Base-by-base conservation (phyloP, 371 early-diverging fungal species). In the Blakeslea trispora region DNA sequence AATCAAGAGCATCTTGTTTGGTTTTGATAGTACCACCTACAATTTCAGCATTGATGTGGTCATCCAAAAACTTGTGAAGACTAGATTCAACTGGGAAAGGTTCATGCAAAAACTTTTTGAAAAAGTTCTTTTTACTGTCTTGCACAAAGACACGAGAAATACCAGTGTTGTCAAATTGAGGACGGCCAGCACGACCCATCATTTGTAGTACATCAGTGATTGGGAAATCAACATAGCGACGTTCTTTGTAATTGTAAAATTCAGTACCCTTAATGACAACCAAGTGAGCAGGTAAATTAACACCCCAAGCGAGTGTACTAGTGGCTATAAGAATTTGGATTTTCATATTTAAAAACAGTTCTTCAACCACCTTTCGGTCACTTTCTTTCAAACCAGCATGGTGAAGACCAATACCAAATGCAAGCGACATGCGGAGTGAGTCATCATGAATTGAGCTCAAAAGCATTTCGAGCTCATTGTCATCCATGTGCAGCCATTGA, bases 191-290 rank as follows among this genome's bases (percentile, higher is more conserved):
- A 63, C 99, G 91, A 23, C 99, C 99, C 88, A 98, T 95, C 96
- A 99, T 99, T 68, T 99, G 99, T 50, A 98, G 74, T 4, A 98
- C 90, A 67, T 97, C 96, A 5, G 97, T 95, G 50, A 96, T 91
- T 0, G 95, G 97, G 62, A 90, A 93, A 66, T 97, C 97, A 4
- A 93, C 92, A 64, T 95, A 96, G 0, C 94, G 88, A 14, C 86
- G 81, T 39, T 82, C 74, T 64, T 91, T 91, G 60, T 92, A 91
- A 66, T 98, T 94, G 72, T 92, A 99, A 59, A 83, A 98, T 71
- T 95, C 95, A 1, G 99, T 99, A 10, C 99, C 99, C 70, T 98
- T 99, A 57, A 99, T 86, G 8, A 99, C 90, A 0, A 99, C 99
- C 62, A 97, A 69, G 71, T 99, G 96, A 3, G 99, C 99, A 0